A percentile compares a stretch with the other conserved stretches of the same genome.
phyloP scores from a whole-genome alignment of 345 rosid species.

The Syzygium jambos region DNA sequence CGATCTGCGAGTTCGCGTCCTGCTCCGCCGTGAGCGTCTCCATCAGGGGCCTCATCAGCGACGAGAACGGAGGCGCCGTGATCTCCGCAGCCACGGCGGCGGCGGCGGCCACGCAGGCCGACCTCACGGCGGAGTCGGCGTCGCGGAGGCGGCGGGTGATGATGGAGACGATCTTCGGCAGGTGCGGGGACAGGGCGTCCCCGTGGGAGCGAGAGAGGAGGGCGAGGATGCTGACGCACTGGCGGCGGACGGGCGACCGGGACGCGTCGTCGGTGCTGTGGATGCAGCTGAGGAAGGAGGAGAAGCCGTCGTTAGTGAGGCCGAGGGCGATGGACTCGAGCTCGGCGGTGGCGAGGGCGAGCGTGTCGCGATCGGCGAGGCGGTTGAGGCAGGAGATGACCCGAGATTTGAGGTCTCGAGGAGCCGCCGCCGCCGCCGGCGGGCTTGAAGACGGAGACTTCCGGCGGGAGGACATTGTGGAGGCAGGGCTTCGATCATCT shows the following conservation, averaged over 20 bases:
- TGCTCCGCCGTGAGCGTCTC: constrained; percentile 61
- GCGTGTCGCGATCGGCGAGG: constrained; percentile 93
- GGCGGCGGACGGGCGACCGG: constrained; percentile 69
- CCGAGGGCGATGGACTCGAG: constrained; percentile 72
- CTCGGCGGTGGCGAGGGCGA: constrained; percentile 67
- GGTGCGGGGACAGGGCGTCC: constrained; percentile 54
- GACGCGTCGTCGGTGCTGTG: constrained; percentile 67
- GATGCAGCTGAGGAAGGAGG: constrained; percentile 66
- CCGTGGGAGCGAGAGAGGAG: constrained; percentile 77
- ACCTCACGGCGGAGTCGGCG: constrained; percentile 74
- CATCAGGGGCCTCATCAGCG: constrained; percentile 50
- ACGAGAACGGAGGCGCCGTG: constrained; percentile 45
- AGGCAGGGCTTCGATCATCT: neutral
- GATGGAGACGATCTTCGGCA: constrained; percentile 72
- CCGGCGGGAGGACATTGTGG: neutral
- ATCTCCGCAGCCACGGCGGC: constrained; percentile 59
- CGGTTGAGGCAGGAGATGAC: constrained; percentile 82
- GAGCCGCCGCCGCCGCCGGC: constrained; percentile 10
- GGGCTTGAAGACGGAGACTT: constrained; percentile 4
- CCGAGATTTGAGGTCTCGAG: constrained; percentile 49
- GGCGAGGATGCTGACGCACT: constrained; percentile 66
- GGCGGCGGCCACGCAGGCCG: constrained; percentile 67
- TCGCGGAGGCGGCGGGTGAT: constrained; percentile 76
- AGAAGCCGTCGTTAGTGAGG: constrained; percentile 46
- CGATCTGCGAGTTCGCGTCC: constrained; percentile 65